phyloP scores from a whole-genome alignment of 2,329 filamentous ascomycete species.

The Aspergillus texensis region DNA sequence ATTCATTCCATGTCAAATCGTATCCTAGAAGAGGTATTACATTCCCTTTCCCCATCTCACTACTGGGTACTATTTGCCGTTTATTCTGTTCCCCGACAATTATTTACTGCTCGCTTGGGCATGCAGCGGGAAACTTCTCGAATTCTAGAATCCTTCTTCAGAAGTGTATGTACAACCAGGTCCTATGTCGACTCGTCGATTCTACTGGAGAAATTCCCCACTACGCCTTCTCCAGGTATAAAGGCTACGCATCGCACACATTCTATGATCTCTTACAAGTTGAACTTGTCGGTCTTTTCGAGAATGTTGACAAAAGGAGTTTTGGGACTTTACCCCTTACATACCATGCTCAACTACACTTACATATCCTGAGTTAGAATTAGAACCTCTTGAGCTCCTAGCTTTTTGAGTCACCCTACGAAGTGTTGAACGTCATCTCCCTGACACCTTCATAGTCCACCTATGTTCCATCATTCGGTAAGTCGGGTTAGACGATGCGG shows the following conservation, averaged over 20 bases:
- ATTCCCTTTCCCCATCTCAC: no score
- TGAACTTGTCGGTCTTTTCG: background rate
- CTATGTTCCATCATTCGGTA: background rate
- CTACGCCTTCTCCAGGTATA: background rate
- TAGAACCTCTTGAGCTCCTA: background rate
- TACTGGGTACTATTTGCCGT: no score
- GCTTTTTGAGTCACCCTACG: background rate
- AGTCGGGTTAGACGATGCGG: background rate
- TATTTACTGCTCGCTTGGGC: background rate
- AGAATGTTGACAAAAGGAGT: background rate
- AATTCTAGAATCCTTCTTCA: background rate
- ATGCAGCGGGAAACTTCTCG: background rate
- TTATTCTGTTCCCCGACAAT: background rate
- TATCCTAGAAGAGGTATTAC: no score
- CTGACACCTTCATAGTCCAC: background rate
- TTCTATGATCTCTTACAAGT: background rate
- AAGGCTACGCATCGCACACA: background rate
- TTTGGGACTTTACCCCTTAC: background rate
- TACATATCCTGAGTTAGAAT: background rate
- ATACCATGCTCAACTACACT: background rate
- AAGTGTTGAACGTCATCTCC: background rate
- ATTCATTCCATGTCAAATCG: background rate
- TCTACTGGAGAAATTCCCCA: background rate
- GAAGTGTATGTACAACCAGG: background rate
- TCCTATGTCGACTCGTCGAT: background rate